Evolutionary conservation across 768 basidiomycete genomes (phyloP).

Genomic region (Tylopilus intermedius): DNA sequence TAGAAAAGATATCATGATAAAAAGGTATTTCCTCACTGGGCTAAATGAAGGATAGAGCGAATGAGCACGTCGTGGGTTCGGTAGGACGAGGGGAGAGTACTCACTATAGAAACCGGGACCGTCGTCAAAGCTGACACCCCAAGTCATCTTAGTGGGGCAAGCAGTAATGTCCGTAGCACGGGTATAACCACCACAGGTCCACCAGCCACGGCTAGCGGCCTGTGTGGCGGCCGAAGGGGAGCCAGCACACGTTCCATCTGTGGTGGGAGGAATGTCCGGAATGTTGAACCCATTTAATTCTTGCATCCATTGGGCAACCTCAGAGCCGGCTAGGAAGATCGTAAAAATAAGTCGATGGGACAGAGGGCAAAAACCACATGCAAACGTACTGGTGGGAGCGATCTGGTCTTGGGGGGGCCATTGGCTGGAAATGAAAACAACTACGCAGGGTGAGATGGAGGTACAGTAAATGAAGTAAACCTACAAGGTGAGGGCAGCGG

Average conservation of each 20-base stretch:
- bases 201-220: constrained; percentile 73
- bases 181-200: constrained; percentile 80
- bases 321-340: constrained; percentile 20
- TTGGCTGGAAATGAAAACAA: constrained; percentile 39
- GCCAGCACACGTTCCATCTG: constrained; percentile 62
- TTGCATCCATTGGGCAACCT: constrained; percentile 72
- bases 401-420: constrained; percentile 65
- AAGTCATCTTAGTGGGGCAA: constrained; percentile 64
- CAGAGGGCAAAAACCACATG: not conserved
- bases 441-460: constrained; percentile 26
- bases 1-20: not conserved
- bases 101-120: constrained; percentile 80
- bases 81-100: constrained; percentile 24
- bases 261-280: constrained; percentile 58
- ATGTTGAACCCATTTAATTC: constrained; percentile 69
- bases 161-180: constrained; percentile 55
- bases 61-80: constrained; percentile 1
- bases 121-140: constrained; percentile 86
- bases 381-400: constrained; percentile 51
- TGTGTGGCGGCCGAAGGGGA: constrained; percentile 53
- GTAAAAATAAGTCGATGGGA: not conserved
- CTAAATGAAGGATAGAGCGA: constrained; percentile 27
- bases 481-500: constrained; percentile 60
- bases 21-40: constrained; percentile 39
- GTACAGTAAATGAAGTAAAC: constrained; percentile 9